A percentile compares a stretch with the other conserved stretches of the same genome.
Conservation (phyloP, 2,329 filamentous ascomycete genomes). For the Talaromyces islandicus region DNA sequence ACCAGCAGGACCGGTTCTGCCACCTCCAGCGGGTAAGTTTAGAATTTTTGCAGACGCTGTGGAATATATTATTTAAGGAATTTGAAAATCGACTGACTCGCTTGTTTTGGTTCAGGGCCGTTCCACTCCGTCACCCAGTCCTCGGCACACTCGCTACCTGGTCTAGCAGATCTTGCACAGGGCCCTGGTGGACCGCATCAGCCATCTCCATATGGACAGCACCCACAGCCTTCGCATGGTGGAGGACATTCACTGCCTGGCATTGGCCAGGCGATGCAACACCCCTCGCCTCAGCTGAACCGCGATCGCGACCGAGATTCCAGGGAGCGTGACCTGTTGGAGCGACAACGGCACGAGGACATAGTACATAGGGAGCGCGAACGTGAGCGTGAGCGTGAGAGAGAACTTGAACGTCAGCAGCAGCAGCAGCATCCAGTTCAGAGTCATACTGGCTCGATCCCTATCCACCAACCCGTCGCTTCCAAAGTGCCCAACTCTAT, state of each 20-base stretch:
- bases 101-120: constrained; percentile 24
- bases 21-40: constrained; percentile 34
- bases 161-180: constrained; percentile 42
- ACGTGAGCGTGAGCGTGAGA: constrained; percentile 39
- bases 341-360: constrained; percentile 51
- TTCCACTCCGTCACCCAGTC: constrained; percentile 38
- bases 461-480: constrained; percentile 90
- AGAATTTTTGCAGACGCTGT: background rate
- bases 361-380: constrained; percentile 53
- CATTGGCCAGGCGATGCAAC: constrained; percentile 37
- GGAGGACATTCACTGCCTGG: constrained; percentile 34
- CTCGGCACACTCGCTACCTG: constrained; percentile 41
- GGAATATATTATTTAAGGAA: background rate
- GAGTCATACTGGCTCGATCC: constrained; percentile 79
- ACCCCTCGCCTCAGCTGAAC: constrained; percentile 37
- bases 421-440: constrained; percentile 59
- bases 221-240: constrained; percentile 31
- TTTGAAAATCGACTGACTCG: background rate
- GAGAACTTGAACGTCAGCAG: constrained; percentile 54
- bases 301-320: constrained; percentile 47
- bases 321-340: constrained; percentile 47
- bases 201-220: constrained; percentile 38
- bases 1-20: constrained; percentile 32
- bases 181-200: constrained; percentile 36
- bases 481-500: constrained; percentile 74